Conservation (phyloP, 75 land plant species). For the Pinus taeda region DNA sequence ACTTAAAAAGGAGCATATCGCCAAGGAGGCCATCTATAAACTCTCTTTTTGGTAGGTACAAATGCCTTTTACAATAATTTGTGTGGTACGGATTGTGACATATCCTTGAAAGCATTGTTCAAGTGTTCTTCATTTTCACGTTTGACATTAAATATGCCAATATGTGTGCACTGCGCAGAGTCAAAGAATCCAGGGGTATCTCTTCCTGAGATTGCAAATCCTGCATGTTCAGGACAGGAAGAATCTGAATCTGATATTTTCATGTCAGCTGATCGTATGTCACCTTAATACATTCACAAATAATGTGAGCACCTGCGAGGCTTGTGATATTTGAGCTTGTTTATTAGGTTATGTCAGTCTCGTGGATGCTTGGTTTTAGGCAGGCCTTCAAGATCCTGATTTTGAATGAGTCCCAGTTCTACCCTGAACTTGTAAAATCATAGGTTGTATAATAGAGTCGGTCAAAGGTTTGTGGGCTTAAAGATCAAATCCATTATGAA, state of each 20-base stretch:
- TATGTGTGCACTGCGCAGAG: not conserved
- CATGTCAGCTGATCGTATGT: conserved; percentile 33
- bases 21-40: conserved; percentile 34
- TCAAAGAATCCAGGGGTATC: not conserved
- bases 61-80: not conserved
- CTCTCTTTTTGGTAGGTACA: conserved; percentile 26
- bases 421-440: not conserved
- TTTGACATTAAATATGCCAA: not conserved
- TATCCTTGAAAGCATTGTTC: not conserved
- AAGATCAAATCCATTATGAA: conserved; percentile 1
- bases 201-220: not conserved
- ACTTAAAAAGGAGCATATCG: conserved; percentile 24
- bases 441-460: not conserved
- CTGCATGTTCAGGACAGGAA: conserved; percentile 1
- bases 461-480: not conserved
- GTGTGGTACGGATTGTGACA: not conserved
- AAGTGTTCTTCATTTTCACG: not conserved
- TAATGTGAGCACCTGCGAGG: not conserved
- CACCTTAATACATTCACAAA: conserved; percentile 6
- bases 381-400: conserved; percentile 1
- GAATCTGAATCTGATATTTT: conserved; percentile 4
- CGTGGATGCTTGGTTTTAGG: conserved; percentile 9
- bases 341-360: not conserved
- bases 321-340: not conserved
- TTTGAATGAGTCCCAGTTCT: not conserved